Evolutionary conservation across 2,329 filamentous ascomycete species (phyloP), one percentile per base, ranked within the genome.

Genomic region (Atkinsonella texensis): DNA sequence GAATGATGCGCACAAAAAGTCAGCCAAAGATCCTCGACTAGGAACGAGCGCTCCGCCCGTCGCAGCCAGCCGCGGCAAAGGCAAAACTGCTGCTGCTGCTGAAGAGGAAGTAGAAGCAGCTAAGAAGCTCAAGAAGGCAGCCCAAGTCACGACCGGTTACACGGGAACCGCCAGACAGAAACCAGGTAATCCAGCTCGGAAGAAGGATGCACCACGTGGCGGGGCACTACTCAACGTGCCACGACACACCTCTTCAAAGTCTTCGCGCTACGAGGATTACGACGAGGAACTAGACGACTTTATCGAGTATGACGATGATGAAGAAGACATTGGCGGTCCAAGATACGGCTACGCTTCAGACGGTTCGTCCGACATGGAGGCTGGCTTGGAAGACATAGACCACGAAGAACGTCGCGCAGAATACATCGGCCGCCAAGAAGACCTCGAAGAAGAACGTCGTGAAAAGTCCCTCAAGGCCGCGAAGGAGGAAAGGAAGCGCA

Each of bases 341-440:
- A 67, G 68, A 6, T 75, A 77, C 54, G 74, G 72, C 46, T 84
- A 86, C 56, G 76, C 72, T 2, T 83, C 80, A 0, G 84, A 85
- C 51, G 80, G 64, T 6, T 85, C 83, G 5, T 87, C 84, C 6
- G 86, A 88, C 59, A 89, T 89, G 84, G 85, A 89, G 64, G 87
- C 84, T 2, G 85, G 84, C 35, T 64, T 84, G 39, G 83, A 83
- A 54, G 85, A 89, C 58, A 79, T 90, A 49, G 84, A 89, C 54
- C 70, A 76, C 38, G 87, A 91, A 64, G 87, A 91, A 63, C 70
- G 73, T 46, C 63, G 70, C 48, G 84, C 85, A 2, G 76, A 83
- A 54, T 67, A 70, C 32, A 72, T 76, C 51, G 87, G 85, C 23
- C 78, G 77, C 44, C 74, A 75, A 46, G 87, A 90, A 62, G 87